Base-by-base conservation (phyloP, 2,329 filamentous ascomycete genomes). In the Dactylellina drechsleri region DNA sequence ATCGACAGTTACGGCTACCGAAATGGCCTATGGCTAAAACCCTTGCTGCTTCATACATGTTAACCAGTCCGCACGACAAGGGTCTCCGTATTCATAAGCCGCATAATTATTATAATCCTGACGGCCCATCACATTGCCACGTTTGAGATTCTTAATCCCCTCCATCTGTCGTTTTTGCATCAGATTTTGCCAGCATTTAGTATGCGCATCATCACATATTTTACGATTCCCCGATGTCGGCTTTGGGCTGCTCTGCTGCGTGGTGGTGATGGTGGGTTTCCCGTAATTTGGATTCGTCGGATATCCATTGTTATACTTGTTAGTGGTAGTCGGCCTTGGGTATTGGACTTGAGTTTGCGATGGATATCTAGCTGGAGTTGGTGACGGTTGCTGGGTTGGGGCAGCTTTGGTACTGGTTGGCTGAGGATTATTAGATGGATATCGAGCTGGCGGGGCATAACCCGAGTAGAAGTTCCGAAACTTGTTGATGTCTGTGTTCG, bases 31-130 rank as follows among this genome's bases (percentile, higher is more conserved):
- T 36, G 1, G 2, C 31, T 7, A 47, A 6, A 15, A 47, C 5
- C 43, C 43, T 47, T 47, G 43, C 43, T 47, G 13, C 16, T 47
- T 47, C 43, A 47, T 47, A 18, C 43, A 47, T 18, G 43, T 47
- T n/a, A n/a, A 4, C 43, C 43, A 47, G 13, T 47, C 43, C 16
- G 43, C 43, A 18, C 43, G 43, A 8, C 43, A 47, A 6, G 43
- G 43, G 43, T 47, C 43, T 4, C 6, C 6, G 10, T 36, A 36
- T 36, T 36, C 31, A 36, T 36, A 36, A 36, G 31, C 31, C 2
- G 31, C 2, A 36, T 36, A 36, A 13, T 47, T 10, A 1, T 47
- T 7, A 36, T 36, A 36, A 13, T 47, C 13, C 13, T 47, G 43
- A 18, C 43, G 31, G 6, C 31, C 31, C 31, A 36, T 36, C 31